Percentiles rank a stretch among this genome's conserved stretches.
phyloP scores from a whole-genome alignment of 257 asterid genomes.

The Sherardia arvensis region DNA sequence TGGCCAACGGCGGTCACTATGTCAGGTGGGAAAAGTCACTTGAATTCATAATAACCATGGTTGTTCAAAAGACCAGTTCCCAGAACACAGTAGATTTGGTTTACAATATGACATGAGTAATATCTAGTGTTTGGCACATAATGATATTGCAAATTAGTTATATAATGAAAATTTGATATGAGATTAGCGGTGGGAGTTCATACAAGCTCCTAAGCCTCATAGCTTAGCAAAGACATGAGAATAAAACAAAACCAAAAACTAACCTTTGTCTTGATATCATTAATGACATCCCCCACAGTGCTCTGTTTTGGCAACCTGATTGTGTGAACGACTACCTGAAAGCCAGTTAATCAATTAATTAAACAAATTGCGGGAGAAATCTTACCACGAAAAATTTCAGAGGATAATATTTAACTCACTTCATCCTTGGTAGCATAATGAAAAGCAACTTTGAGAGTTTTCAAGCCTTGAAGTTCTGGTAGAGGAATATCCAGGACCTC shows the following conservation, averaged over 20 bases:
- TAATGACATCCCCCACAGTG: slow-evolving; percentile 70
- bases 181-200: too few relatives aligned
- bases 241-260: not conserved
- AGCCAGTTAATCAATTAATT: slow-evolving; percentile 13
- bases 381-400: not conserved
- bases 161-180: too few relatives aligned
- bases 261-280: slow-evolving; percentile 59
- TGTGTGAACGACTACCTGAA: slow-evolving; percentile 62
- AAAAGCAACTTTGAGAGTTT: slow-evolving; percentile 84
- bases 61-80: too few relatives aligned
- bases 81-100: too few relatives aligned
- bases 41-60: not conserved
- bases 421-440: slow-evolving; percentile 80
- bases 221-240: not conserved
- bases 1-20: not conserved
- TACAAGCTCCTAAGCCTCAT: too few relatives aligned
- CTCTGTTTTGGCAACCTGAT: slow-evolving; percentile 79
- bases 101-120: too few relatives aligned
- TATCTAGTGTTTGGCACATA: not conserved
- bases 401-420: slow-evolving; percentile 31
- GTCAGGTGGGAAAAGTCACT: not conserved
- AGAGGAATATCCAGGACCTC: slow-evolving; percentile 91
- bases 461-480: slow-evolving; percentile 86
- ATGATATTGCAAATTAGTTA: not conserved
- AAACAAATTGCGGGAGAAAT: slow-evolving; percentile 5